Conservation (phyloP, 495 filamentous ascomycete genomes). For the Penicillium atrosanguineum region DNA sequence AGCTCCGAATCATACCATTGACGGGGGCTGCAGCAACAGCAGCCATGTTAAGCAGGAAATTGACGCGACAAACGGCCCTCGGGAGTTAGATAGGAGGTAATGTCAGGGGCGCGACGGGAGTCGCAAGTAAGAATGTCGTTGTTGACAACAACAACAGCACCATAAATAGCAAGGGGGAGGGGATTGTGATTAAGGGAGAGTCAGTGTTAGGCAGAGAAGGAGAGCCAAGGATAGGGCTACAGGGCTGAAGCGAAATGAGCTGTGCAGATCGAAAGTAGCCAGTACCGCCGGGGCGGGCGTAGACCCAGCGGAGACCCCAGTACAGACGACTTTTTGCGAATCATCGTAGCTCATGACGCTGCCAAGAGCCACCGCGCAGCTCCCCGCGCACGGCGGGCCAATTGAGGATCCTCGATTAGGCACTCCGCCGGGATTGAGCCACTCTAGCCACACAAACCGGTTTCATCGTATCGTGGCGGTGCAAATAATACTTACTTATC, state of each 20-base stretch:
- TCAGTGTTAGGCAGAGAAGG: slow-evolving; percentile 4
- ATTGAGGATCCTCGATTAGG: background rate
- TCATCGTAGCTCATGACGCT: slow-evolving; percentile 17
- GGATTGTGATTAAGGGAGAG: background rate
- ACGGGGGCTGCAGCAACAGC: slow-evolving; percentile 8
- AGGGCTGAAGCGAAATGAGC: slow-evolving; percentile 27
- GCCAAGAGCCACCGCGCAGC: slow-evolving; percentile 16
- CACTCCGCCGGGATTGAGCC: slow-evolving; percentile 9
- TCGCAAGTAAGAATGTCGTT: slow-evolving; percentile 5
- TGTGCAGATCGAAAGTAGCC: slow-evolving; percentile 8
- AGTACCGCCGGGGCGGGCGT: slow-evolving; percentile 1
- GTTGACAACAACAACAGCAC: background rate
- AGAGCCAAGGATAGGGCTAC: slow-evolving; percentile 20
- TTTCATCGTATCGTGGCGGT: slow-evolving; percentile 20
- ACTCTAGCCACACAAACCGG: slow-evolving; percentile 24
- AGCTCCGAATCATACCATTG: slow-evolving; percentile 12
- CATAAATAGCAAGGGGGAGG: background rate
- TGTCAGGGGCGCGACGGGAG: slow-evolving; percentile 2
- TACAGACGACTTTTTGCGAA: slow-evolving; percentile 4
- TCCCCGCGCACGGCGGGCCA: slow-evolving; percentile 2
- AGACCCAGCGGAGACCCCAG: background rate
- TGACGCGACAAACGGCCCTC: slow-evolving; percentile 5
- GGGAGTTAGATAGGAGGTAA: background rate
- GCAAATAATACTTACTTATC: background rate
- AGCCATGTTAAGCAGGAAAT: slow-evolving; percentile 11